Conservation (phyloP, 768 basidiomycete species). For the Mycena leptocephala region DNA sequence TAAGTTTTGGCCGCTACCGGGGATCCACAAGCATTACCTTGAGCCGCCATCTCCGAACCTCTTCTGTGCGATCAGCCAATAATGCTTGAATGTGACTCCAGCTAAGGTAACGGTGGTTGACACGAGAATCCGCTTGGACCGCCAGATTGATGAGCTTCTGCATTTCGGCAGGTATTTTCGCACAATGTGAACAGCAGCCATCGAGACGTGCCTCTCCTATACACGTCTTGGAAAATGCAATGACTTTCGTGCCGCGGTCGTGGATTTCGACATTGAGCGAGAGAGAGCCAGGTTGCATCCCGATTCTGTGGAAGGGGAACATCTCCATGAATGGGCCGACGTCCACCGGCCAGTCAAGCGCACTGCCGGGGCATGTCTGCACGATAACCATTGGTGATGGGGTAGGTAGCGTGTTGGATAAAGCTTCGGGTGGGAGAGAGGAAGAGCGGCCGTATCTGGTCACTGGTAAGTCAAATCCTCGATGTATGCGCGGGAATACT, state of each 20-base stretch:
- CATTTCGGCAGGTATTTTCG: not conserved
- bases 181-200: not conserved
- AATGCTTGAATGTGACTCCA: not conserved
- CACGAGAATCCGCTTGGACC: not conserved
- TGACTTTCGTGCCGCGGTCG: not conserved
- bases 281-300: not conserved
- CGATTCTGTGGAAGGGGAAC: conserved; percentile 23
- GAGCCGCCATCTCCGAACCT: not conserved
- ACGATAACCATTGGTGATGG: not conserved
- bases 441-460: not conserved
- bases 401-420: not conserved
- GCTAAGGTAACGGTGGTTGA: conserved; percentile 1
- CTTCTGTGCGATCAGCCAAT: not conserved
- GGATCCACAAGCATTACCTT: not conserved
- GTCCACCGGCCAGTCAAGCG: conserved; percentile 13
- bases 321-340: conserved; percentile 5
- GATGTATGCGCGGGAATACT: not conserved
- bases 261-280: conserved; percentile 20
- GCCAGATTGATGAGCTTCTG: conserved; percentile 5
- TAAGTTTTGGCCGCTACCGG: not conserved
- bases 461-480: not conserved
- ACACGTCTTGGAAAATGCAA: conserved; percentile 12
- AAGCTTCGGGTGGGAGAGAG: not conserved
- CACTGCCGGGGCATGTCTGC: not conserved
- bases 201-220: not conserved